Evolutionary conservation across 352 stramenopile species (phyloP), one percentile per base, ranked within the genome.

Genomic region (Halophytophthora batemanensis): DNA sequence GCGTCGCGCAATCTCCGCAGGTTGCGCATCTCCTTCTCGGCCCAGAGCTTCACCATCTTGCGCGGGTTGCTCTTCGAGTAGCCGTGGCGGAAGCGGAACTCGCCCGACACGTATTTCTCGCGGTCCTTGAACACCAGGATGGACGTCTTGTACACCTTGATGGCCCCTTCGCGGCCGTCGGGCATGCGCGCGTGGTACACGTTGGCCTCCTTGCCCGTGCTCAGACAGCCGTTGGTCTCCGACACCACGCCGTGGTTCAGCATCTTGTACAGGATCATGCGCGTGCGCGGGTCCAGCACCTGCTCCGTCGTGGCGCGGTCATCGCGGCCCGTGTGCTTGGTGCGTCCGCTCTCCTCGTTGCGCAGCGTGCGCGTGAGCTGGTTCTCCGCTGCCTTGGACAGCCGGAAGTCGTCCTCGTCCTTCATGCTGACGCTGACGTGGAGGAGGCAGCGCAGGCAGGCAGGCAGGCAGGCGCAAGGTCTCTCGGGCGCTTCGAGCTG

Each of bases 41-140:
- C 97, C 97, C 97, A 99, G 18, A 99, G 79, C 68, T 99, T 98
- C 56, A 99, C 97, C 97, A 99, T 99, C 74, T 99, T 99, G 37
- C 97, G 89, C 11, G 97, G 97, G 74, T 99, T 99, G 50, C 74
- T 84, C 69, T 91, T 89, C 50, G 90, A 98, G 71, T 99, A 99
- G 40, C 96, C 96, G 46, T 98, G 88, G 22, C 95, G 77, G 77
- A 98, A 99, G 63, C 96, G 90, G 73, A 98, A 98, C 77, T 99
- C 96, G 56, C 97, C 97, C 6, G 83, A 89, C 6, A 99, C 96
- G 74, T 99, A 99, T 74, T 98, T 98, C 56, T 99, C 96, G n/a
- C 97, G 78, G 82, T 99, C 97, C 61, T 99, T 99, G 65, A 99
- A 99, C n/a, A 99, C 96, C 17, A 99, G 73, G 56, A 99, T 93